phyloP scores from a whole-genome alignment of 2,329 filamentous ascomycete genomes.

The Alternaria brassicicola region DNA sequence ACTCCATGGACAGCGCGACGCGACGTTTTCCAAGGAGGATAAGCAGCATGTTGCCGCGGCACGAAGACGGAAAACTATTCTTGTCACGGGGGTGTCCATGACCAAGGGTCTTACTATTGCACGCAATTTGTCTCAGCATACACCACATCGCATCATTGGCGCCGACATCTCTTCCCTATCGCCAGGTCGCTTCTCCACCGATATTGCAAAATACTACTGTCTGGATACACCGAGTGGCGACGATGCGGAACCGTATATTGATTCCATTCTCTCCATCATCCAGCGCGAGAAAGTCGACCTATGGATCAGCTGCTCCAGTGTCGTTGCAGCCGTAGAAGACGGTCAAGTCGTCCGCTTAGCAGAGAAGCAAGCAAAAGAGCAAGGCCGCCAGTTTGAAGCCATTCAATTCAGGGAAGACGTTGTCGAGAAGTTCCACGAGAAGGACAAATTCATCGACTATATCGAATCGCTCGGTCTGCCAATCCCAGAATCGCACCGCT shows the following conservation, averaged over 20 bases:
- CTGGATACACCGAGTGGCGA: conserved; percentile 43
- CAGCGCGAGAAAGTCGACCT: conserved; percentile 66
- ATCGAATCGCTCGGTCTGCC: conserved; percentile 54
- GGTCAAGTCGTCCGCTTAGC: conserved; percentile 61
- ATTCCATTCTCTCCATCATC: conserved; percentile 64
- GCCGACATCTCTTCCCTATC: conserved; percentile 62
- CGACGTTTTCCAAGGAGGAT: conserved; percentile 23
- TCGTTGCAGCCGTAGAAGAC: conserved; percentile 69
- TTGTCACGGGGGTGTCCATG: conserved; percentile 77
- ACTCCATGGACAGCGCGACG: conserved; percentile 14
- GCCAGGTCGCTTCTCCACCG: conserved; percentile 61
- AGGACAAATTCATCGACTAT: conserved; percentile 68
- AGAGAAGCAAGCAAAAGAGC: conserved; percentile 56
- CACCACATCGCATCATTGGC: conserved; percentile 73
- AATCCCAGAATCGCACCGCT: conserved; percentile 53
- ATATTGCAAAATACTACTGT: conserved; percentile 63
- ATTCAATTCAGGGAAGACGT: conserved; percentile 67
- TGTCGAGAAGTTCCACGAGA: conserved; percentile 66
- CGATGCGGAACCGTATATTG: conserved; percentile 59
- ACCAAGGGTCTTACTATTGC: conserved; percentile 71
- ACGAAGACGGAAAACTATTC: conserved; percentile 58
- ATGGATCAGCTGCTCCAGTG: conserved; percentile 77
- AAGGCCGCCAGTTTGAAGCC: conserved; percentile 62
- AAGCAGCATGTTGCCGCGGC: conserved; percentile 27
- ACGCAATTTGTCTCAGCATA: conserved; percentile 65